Evolutionary conservation across 768 basidiomycete species (phyloP).

Genomic region (Grammothele lineata): DNA sequence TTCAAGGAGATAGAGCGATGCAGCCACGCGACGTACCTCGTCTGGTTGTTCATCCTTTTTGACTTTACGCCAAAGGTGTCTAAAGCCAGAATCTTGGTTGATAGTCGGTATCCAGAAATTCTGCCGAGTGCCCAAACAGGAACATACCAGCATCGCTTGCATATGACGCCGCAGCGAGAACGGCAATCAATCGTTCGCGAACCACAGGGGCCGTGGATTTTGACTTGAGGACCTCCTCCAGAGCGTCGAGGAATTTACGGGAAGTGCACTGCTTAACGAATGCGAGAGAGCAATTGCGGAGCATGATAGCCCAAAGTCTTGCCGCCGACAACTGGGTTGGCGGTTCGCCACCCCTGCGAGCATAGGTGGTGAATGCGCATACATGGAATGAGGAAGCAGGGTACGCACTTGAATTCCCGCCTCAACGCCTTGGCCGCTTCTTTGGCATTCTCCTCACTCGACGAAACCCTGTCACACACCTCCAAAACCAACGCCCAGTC

Average conservation of each 20-base stretch:
- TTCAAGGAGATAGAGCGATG: neutral
- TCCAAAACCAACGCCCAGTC: slow-evolving; percentile 81
- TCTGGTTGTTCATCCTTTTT: slow-evolving; percentile 81
- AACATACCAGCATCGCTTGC: slow-evolving; percentile 40
- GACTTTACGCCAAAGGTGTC: slow-evolving; percentile 74
- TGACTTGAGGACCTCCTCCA: slow-evolving; percentile 68
- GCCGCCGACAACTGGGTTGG: slow-evolving; percentile 74
- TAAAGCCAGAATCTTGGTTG: slow-evolving; percentile 49
- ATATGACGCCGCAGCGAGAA: slow-evolving; percentile 79
- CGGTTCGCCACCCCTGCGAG: slow-evolving; percentile 65
- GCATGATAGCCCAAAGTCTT: slow-evolving; percentile 85
- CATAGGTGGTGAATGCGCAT: slow-evolving; percentile 9
- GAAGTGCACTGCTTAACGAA: slow-evolving; percentile 69
- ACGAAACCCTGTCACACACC: slow-evolving; percentile 79
- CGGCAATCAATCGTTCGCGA: slow-evolving; percentile 72
- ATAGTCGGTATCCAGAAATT: slow-evolving; percentile 47
- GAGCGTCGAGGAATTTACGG: slow-evolving; percentile 73
- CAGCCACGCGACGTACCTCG: slow-evolving; percentile 40
- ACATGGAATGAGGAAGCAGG: slow-evolving; percentile 15
- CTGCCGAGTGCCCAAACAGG: neutral
- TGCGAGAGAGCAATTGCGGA: slow-evolving; percentile 69
- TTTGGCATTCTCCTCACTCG: slow-evolving; percentile 68
- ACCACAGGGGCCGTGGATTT: slow-evolving; percentile 74
- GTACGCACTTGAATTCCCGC: slow-evolving; percentile 83
- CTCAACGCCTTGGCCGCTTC: slow-evolving; percentile 81